Base-by-base conservation (phyloP, 2,329 filamentous ascomycete species). In the Aspergillus clavatus region DNA sequence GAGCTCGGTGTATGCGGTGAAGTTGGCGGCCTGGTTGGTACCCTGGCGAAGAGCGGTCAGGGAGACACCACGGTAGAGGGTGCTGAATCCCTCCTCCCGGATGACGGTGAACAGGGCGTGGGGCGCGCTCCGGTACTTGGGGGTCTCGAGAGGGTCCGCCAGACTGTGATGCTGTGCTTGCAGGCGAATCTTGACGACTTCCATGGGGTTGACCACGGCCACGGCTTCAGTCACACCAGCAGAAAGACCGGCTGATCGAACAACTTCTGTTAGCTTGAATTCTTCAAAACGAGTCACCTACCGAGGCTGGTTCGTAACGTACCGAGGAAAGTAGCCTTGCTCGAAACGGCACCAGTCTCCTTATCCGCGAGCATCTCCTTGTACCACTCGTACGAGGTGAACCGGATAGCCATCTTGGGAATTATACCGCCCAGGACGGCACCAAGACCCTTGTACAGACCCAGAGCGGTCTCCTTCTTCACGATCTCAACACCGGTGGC, bases 401-500 rank as follows among this genome's bases (percentile, higher is more conserved):
- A 98, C 29, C 93, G 87, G 67, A 97, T 98, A 50, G 93, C 93
- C 93, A 98, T 98, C 73, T 98, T 98, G 44, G 93, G 93, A 18
- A 98, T 82, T 68, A 98, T 98, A 56, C 93, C 93, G 19, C 90
- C 96, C 47, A 97, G 70, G 33, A 98, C 93, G 44, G 93, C 93
- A 51, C 93, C 93, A n/a, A 98, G 81, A 56, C 93, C 93, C 76
- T 98, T 98, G 80, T 98, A 98, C 47, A 98, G 75, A 53, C 87
- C 93, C 27, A 98, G 75, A 1, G 89, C 88, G 11, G 93, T 96
- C 74, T 98, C 93, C 61, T 86, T 84, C 65, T 81, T 81, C 43
- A 95, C 82, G 60, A 98, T 97, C 58, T 94, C 87, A 51, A 78
- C 71, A 51, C 93, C 93, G 1, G 93, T 98, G 45, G 76, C 76